phyloP scores from a whole-genome alignment of 495 filamentous ascomycete species.

The Mycothermus thermophilus region DNA sequence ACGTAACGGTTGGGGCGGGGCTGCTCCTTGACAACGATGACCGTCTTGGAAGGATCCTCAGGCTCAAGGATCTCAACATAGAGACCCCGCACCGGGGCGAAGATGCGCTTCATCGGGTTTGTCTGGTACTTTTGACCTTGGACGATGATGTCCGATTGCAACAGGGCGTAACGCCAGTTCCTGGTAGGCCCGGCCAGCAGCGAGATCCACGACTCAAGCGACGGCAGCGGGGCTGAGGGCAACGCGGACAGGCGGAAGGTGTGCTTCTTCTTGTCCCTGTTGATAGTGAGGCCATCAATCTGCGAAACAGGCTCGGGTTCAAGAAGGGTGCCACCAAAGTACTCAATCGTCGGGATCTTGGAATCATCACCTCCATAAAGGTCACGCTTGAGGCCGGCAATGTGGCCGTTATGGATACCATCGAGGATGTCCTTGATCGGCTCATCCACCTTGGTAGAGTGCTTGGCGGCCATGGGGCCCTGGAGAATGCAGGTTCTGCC shows the following conservation, averaged over 20 bases:
- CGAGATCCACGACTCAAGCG: constrained; percentile 66
- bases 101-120: constrained; percentile 85
- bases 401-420: constrained; percentile 75
- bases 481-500: constrained; percentile 90
- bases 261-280: constrained; percentile 57
- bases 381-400: constrained; percentile 61
- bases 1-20: constrained; percentile 49
- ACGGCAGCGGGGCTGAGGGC: constrained; percentile 54
- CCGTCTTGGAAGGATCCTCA: constrained; percentile 61
- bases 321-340: constrained; percentile 77
- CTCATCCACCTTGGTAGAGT: constrained; percentile 78
- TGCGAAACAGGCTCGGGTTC: constrained; percentile 48
- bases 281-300: constrained; percentile 68
- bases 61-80: constrained; percentile 77
- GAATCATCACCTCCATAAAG: constrained; percentile 60
- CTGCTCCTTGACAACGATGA: constrained; percentile 61
- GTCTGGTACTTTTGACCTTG: constrained; percentile 95
- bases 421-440: constrained; percentile 89
- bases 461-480: constrained; percentile 84
- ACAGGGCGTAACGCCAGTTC: constrained; percentile 95
- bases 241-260: constrained; percentile 67
- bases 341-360: constrained; percentile 74
- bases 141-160: constrained; percentile 85
- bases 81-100: constrained; percentile 71
- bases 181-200: constrained; percentile 73